Evolutionary conservation across 805 yeast species (phyloP).

Genomic region (Yamadazyma akitaensis): DNA sequence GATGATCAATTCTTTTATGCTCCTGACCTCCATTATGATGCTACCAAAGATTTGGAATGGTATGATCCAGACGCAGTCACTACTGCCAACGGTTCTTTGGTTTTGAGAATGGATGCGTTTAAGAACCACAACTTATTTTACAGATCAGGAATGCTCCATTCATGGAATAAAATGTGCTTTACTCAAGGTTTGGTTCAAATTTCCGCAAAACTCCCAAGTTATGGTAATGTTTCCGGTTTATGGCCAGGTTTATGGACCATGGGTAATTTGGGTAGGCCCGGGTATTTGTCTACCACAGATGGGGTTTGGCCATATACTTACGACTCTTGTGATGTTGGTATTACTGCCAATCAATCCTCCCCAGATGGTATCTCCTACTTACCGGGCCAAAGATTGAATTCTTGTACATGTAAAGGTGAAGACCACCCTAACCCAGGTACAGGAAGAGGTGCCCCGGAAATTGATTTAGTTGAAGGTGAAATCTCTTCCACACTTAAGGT

Average conservation of each 20-base stretch:
- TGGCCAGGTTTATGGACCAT: slow-evolving; percentile 44
- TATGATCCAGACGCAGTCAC: slow-evolving; percentile 43
- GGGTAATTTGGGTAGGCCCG: slow-evolving; percentile 41
- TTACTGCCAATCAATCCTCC: slow-evolving; percentile 39
- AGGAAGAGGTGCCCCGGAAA: slow-evolving; percentile 56
- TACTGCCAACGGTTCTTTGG: slow-evolving; percentile 37
- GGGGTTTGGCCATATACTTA: slow-evolving; percentile 43
- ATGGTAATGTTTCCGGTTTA: slow-evolving; percentile 35
- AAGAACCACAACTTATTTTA: slow-evolving; percentile 34
- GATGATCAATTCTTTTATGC: slow-evolving; percentile 45
- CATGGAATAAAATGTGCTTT: slow-evolving; percentile 40
- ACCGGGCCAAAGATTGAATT: slow-evolving; percentile 36
- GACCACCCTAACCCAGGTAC: slow-evolving; percentile 38
- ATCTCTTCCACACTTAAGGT: slow-evolving; percentile 46
- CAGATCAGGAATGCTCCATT: slow-evolving; percentile 40
- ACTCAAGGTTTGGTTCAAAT: slow-evolving; percentile 32
- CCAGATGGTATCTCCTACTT: slow-evolving; percentile 40
- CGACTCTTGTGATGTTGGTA: slow-evolving; percentile 39
- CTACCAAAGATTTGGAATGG: slow-evolving; percentile 44
- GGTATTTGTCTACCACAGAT: slow-evolving; percentile 34
- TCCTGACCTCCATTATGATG: slow-evolving; percentile 39
- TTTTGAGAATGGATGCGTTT: slow-evolving; percentile 36
- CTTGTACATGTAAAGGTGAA: slow-evolving; percentile 34
- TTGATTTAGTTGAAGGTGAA: slow-evolving; percentile 88
- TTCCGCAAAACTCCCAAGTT: slow-evolving; percentile 33